A percentile compares a stretch with the other conserved stretches of the same genome.
phyloP scores from a whole-genome alignment of 2,329 filamentous ascomycete species.

The Aureobasidium mangrovei region DNA sequence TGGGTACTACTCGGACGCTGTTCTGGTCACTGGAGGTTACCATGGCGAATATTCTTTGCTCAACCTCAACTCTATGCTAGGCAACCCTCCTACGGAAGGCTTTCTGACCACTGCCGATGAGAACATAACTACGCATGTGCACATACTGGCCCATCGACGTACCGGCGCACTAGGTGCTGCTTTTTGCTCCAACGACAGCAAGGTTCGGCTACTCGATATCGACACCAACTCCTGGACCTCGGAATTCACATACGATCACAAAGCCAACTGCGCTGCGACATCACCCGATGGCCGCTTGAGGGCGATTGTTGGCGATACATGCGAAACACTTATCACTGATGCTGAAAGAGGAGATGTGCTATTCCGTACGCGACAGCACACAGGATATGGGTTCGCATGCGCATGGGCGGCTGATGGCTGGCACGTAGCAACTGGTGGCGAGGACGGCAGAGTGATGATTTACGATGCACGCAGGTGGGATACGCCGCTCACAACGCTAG shows the following conservation, averaged over 20 bases:
- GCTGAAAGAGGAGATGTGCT: conserved; percentile 54
- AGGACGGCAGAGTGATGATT: conserved; percentile 64
- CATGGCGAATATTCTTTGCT: conserved; percentile 48
- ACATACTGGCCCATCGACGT: conserved; percentile 40
- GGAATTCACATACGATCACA: conserved; percentile 47
- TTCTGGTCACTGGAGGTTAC: conserved; percentile 49
- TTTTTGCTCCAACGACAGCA: conserved; percentile 50
- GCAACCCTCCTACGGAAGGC: conserved; percentile 32
- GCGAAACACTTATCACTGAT: conserved; percentile 57
- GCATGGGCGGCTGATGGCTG: conserved; percentile 73
- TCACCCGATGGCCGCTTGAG: conserved; percentile 64
- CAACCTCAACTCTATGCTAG: conserved; percentile 30
- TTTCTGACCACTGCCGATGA: conserved; percentile 42
- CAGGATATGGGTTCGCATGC: conserved; percentile 69
- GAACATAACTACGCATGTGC: conserved; percentile 51
- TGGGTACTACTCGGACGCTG: conserved; percentile 28
- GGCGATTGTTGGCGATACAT: conserved; percentile 62
- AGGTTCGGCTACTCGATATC: conserved; percentile 47
- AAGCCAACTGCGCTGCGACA: conserved; percentile 65
- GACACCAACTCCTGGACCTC: conserved; percentile 50
- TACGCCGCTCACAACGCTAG: conserved; percentile 46
- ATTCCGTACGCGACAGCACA: conserved; percentile 49
- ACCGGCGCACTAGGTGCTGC: conserved; percentile 42
- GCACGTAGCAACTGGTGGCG: conserved; percentile 66
- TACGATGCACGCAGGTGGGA: conserved; percentile 69